phyloP scores from a whole-genome alignment of 257 asterid species.

The Solanum neorickii region DNA sequence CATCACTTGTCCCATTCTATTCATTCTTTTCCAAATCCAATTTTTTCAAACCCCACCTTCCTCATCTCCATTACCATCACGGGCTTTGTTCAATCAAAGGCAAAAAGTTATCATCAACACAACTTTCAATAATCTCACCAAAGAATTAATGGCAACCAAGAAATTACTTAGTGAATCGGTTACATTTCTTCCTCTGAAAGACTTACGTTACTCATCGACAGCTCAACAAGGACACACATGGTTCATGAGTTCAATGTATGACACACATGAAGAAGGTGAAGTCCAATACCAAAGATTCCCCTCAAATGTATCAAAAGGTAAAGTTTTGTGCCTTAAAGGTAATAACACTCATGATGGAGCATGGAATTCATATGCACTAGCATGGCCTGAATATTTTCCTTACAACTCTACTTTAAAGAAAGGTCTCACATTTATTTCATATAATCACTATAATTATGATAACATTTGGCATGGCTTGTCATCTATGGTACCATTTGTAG shows the following conservation, averaged over 20 bases:
- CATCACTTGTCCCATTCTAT: conserved; percentile 16
- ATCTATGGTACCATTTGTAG: conserved; percentile 50
- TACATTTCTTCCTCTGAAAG: conserved; percentile 65
- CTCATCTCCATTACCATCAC: not conserved
- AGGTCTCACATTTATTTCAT: conserved; percentile 48
- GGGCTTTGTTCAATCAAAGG: conserved; percentile 30
- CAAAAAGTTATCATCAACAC: conserved; percentile 14
- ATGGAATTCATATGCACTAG: conserved; percentile 59
- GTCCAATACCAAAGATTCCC: conserved; percentile 56
- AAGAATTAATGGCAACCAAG: conserved; percentile 5
- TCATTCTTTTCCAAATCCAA: conserved; percentile 43
- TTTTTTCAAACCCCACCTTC: conserved; percentile 23
- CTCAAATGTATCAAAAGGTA: conserved; percentile 28
- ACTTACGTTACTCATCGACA: conserved; percentile 30
- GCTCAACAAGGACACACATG: conserved; percentile 65
- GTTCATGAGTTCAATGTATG: conserved; percentile 75
- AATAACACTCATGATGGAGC: conserved; percentile 52
- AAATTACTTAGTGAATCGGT: conserved; percentile 29
- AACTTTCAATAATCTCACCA: not conserved
- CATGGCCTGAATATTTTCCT: conserved; percentile 55
- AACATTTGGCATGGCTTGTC: conserved; percentile 77
- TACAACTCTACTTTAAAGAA: conserved; percentile 25
- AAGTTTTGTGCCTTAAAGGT: conserved; percentile 51
- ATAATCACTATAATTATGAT: conserved; percentile 52
- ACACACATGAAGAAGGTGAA: conserved; percentile 42